phyloP scores from a whole-genome alignment of 768 basidiomycete genomes.

The Tylopilus plumbeoviolaceoides region DNA sequence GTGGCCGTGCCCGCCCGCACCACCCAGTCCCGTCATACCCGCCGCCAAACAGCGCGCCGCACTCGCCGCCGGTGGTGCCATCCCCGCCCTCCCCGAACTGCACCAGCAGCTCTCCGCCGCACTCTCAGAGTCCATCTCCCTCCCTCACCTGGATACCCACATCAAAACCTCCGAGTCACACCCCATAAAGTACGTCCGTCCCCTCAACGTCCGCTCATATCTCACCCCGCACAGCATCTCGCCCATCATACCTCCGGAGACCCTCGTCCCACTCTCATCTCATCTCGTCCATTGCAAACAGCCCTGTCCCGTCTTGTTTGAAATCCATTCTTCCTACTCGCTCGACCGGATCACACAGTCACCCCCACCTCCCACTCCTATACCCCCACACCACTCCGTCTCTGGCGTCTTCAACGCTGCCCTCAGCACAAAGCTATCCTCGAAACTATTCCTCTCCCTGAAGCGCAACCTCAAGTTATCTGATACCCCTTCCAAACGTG shows the following conservation, averaged over 20 bases:
- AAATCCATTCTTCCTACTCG: slow-evolving; percentile 29
- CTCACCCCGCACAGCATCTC: slow-evolving; percentile 40
- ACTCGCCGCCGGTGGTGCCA: slow-evolving; percentile 14
- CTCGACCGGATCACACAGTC: slow-evolving; percentile 34
- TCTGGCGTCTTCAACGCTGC: slow-evolving; percentile 22
- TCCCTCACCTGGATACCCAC: background rate
- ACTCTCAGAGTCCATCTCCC: slow-evolving; percentile 42
- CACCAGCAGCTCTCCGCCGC: slow-evolving; percentile 52
- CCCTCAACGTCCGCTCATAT: background rate
- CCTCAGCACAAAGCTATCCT: slow-evolving; percentile 14
- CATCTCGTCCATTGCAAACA: slow-evolving; percentile 24
- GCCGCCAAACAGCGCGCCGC: slow-evolving; percentile 23
- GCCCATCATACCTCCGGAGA: slow-evolving; percentile 50
- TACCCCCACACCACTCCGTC: slow-evolving; percentile 14
- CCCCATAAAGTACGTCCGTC: slow-evolving; percentile 70
- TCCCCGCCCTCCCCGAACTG: slow-evolving; percentile 30
- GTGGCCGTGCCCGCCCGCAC: slow-evolving; percentile 39
- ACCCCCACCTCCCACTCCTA: slow-evolving; percentile 13
- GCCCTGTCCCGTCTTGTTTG: slow-evolving; percentile 33
- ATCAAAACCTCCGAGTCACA: slow-evolving; percentile 76
- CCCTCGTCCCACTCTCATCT: slow-evolving; percentile 40
- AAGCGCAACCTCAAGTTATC: slow-evolving; percentile 17
- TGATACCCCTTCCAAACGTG: background rate
- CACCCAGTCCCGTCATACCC: slow-evolving; percentile 14
- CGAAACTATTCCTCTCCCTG: slow-evolving; percentile 19